Percentiles rank a stretch among this genome's conserved stretches.
phyloP scores from a whole-genome alignment of 2,329 filamentous ascomycete species.

The Kalmusia sp. region DNA sequence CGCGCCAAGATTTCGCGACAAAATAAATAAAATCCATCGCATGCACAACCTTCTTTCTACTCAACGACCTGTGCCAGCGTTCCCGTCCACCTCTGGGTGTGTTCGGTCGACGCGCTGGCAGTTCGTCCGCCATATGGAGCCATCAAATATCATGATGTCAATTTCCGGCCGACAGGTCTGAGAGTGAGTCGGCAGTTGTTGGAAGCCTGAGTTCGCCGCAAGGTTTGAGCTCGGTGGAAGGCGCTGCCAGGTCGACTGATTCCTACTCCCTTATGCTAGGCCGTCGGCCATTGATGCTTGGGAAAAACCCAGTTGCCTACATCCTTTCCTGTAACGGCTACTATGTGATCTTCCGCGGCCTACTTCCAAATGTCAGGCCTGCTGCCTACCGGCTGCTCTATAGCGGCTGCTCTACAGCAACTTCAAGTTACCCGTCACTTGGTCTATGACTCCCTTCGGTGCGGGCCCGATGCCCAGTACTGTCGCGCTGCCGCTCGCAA shows the following conservation, averaged over 20 bases:
- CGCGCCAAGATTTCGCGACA: conserved; percentile 25
- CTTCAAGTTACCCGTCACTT: conserved; percentile 85
- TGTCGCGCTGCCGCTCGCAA: conserved; percentile 89
- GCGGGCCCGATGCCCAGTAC: conserved; percentile 79
- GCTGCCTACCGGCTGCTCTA: background rate
- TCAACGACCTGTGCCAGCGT: conserved; percentile 82
- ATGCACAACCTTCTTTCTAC: conserved; percentile 40
- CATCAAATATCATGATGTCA: conserved; percentile 81
- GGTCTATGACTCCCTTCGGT: conserved; percentile 84
- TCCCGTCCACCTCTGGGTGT: conserved; percentile 68
- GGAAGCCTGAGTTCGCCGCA: conserved; percentile 58
- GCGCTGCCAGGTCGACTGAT: conserved; percentile 46
- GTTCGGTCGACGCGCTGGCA: conserved; percentile 83
- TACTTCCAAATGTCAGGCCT: no score
- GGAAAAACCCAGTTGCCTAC: conserved; percentile 84
- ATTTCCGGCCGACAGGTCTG: conserved; percentile 96
- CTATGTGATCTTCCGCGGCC: background rate
- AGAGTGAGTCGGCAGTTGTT: conserved; percentile 71
- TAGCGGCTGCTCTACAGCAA: conserved; percentile 66
- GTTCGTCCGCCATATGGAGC: conserved; percentile 79
- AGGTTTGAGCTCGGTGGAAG: conserved; percentile 48
- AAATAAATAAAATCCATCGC: conserved; percentile 29
- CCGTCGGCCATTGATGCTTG: conserved; percentile 89
- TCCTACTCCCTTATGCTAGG: conserved; percentile 78
- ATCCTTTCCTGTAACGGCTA: conserved; percentile 49